Conservation (phyloP, 116 monocot species). For the Papilionanthe hybrid region DNA sequence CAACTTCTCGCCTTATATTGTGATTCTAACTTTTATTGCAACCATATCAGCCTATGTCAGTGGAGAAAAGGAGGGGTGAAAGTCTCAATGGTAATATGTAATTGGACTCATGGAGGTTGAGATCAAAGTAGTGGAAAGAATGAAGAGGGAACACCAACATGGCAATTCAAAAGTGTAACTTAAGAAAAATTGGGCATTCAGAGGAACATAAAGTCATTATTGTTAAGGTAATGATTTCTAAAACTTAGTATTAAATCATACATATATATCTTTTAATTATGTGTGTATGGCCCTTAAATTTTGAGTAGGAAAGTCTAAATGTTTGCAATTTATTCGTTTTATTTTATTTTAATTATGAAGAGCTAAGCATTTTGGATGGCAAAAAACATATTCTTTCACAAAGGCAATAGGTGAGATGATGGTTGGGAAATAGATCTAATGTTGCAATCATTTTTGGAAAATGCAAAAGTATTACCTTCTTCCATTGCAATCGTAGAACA, state of each 20-base stretch:
- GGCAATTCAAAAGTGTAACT: slow-evolving; percentile 13
- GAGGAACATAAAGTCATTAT: slow-evolving; percentile 20
- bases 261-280: too few species aligned
- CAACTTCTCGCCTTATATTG: background rate
- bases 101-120: slow-evolving; percentile 51
- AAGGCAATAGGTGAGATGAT: slow-evolving; percentile 43
- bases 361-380: slow-evolving; percentile 34
- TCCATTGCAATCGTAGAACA: slow-evolving; percentile 13
- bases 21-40: background rate
- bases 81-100: slow-evolving; percentile 16
- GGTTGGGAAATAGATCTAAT: slow-evolving; percentile 8
- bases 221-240: too few species aligned
- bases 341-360: slow-evolving; percentile 4
- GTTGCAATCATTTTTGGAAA: too few species aligned
- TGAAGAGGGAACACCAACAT: slow-evolving; percentile 18
- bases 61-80: slow-evolving; percentile 37
- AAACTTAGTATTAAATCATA: too few species aligned
- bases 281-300: too few species aligned
- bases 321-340: too few species aligned
- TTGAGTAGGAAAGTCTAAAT: too few species aligned
- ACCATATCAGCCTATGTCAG: slow-evolving; percentile 46
- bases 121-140: slow-evolving; percentile 28
- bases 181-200: slow-evolving; percentile 43
- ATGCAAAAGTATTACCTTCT: background rate
- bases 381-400: slow-evolving; percentile 39